These are phyloP conservation scores for Fallopia convolvulus DNA, from an alignment of 148 eudicot species.

Conservation along the genomic window DNA sequence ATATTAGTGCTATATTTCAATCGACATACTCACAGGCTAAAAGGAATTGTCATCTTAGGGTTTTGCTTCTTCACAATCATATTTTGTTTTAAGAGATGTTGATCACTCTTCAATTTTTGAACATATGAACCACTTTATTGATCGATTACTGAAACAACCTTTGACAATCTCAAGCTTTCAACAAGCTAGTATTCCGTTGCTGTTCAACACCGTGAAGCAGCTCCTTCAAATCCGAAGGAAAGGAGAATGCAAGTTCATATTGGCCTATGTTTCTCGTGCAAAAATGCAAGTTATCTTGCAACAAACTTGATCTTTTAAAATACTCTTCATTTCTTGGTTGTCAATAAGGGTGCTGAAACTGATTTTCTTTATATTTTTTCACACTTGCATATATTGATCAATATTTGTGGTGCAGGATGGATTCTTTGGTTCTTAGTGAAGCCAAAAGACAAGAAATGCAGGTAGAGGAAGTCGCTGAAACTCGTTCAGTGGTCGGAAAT, in stretches of 20 bases:
- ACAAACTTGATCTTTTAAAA: neutral
- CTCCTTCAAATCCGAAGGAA: slow-evolving; percentile 41
- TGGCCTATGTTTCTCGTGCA: slow-evolving; percentile 80
- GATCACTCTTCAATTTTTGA: neutral
- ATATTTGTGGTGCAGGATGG: slow-evolving; percentile 52
- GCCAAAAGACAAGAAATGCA: slow-evolving; percentile 55
- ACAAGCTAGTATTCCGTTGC: slow-evolving; percentile 70
- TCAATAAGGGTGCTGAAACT: neutral
- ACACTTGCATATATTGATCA: neutral
- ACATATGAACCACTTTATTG: neutral
- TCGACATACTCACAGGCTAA: neutral
- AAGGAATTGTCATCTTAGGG: neutral
- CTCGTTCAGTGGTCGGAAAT: slow-evolving; percentile 45
- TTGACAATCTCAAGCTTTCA: slow-evolving; percentile 76
- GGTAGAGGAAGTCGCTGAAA: slow-evolving; percentile 50
- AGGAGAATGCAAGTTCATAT: slow-evolving; percentile 57
- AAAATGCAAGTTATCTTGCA: slow-evolving; percentile 47
- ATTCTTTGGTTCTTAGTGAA: slow-evolving; percentile 57
- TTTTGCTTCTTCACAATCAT: slow-evolving; percentile 5
- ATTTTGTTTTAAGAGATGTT: neutral
- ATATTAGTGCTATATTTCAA: neutral
- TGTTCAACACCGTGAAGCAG: slow-evolving; percentile 64
- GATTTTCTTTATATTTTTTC: neutral
- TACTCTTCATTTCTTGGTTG: neutral
- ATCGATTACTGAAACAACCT: slow-evolving; percentile 16